Conservation (phyloP, 345 rosid species). For the Gynandropsis gynandra region DNA sequence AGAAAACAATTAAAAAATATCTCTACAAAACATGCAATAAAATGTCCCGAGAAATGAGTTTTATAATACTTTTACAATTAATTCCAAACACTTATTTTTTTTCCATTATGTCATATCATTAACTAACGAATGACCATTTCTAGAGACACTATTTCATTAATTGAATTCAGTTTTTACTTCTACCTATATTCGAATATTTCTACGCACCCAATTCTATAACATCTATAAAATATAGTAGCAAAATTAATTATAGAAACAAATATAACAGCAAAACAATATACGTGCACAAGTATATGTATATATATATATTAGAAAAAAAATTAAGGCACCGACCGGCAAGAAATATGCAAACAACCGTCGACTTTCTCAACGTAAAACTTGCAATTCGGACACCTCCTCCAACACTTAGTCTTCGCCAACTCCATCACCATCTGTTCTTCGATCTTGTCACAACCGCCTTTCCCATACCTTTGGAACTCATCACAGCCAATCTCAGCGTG, state of each 20-base stretch:
- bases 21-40: not conserved
- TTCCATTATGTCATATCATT: too few relatives aligned
- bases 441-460: conserved; percentile 14
- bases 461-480: conserved; percentile 36
- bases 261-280: not conserved
- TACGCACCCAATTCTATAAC: too few relatives aligned
- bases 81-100: too few relatives aligned
- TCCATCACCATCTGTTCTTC: conserved; percentile 33
- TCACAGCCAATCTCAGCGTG: conserved; percentile 21
- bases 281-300: not conserved
- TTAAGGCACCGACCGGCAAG: conserved; percentile 33
- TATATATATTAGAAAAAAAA: not conserved
- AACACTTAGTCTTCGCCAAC: conserved; percentile 37
- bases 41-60: not conserved
- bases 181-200: too few relatives aligned
- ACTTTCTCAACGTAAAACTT: conserved; percentile 34
- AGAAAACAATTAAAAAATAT: not conserved
- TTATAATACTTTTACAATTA: too few relatives aligned
- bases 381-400: conserved; percentile 43
- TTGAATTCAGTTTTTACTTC: too few relatives aligned
- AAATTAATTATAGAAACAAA: not conserved
- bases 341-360: conserved; percentile 32
- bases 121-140: too few relatives aligned
- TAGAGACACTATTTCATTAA: too few relatives aligned
- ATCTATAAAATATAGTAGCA: too few relatives aligned